Conservation (phyloP, 192 early-diverging fungal species). For the Ambispora gerdemannii region DNA sequence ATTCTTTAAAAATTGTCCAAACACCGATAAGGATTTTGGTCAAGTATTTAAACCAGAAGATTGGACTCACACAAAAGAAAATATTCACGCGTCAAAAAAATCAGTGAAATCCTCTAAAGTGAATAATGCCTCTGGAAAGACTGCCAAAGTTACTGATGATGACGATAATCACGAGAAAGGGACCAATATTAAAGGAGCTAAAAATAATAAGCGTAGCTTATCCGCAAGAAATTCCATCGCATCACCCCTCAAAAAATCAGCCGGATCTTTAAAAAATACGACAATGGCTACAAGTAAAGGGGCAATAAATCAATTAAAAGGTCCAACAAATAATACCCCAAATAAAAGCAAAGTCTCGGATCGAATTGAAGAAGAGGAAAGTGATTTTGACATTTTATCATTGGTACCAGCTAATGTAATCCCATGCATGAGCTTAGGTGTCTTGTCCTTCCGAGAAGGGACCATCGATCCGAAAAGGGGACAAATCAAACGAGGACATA, state of each 20-base stretch:
- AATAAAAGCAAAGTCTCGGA: background rate
- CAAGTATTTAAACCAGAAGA: conserved; percentile 22
- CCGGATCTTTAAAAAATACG: background rate
- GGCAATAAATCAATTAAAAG: background rate
- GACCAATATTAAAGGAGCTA: too few relatives aligned
- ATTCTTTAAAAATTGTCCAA: conserved; percentile 19
- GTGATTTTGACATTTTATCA: conserved; percentile 17
- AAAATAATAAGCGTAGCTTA: background rate
- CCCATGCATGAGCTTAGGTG: conserved; percentile 19
- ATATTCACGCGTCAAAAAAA: background rate
- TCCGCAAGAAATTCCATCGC: background rate
- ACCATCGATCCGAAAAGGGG: conserved; percentile 21
- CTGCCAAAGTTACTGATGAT: background rate
- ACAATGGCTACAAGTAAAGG: background rate
- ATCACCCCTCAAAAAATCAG: background rate
- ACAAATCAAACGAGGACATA: conserved; percentile 1
- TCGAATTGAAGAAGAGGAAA: background rate
- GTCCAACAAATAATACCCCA: background rate
- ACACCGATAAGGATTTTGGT: conserved; percentile 7
- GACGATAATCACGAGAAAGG: background rate
- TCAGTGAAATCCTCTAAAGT: background rate
- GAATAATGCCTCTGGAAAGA: background rate
- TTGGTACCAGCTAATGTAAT: conserved; percentile 16
- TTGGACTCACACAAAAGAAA: background rate
- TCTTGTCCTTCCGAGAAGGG: conserved; percentile 12